A percentile compares a stretch with the other conserved stretches of the same genome.
These are phyloP conservation scores for Exophiala sp. DNA, from an alignment of 2,329 filamentous ascomycete species.

Conservation along the genomic window DNA sequence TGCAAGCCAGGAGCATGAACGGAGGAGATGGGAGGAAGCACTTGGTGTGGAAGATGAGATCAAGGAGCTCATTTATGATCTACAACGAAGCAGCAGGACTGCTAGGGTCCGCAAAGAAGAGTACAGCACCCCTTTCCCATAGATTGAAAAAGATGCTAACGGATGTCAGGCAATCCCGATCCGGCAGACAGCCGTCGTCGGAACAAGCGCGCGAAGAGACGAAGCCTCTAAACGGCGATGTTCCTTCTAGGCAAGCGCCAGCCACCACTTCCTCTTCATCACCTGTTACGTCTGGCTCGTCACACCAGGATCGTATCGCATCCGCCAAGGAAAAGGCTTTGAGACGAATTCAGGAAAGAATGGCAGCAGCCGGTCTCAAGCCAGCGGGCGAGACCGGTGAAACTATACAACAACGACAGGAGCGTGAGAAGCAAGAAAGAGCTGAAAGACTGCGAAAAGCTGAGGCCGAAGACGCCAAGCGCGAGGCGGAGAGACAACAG, in stretches of 20 bases:
- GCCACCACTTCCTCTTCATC: constrained; percentile 49
- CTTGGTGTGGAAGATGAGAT: constrained; percentile 95
- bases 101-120: constrained; percentile 62
- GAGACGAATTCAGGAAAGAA: constrained; percentile 89
- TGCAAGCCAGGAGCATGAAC: constrained; percentile 78
- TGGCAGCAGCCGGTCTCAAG: constrained; percentile 88
- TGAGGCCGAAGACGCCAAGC: constrained; percentile 85
- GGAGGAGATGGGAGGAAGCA: constrained; percentile 89
- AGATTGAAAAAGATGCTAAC: constrained; percentile 4
- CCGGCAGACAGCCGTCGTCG: constrained; percentile 48
- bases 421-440: constrained; percentile 80
- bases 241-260: constrained; percentile 37
- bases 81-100: constrained; percentile 78
- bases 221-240: constrained; percentile 45
- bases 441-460: constrained; percentile 82
- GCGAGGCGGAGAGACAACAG: constrained; percentile 80
- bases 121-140: constrained; percentile 34
- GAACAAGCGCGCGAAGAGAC: constrained; percentile 46
- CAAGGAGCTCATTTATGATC: constrained; percentile 94
- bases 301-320: constrained; percentile 85
- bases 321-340: constrained; percentile 97
- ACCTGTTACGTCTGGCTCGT: constrained; percentile 78
- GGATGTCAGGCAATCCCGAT: constrained; percentile 44
- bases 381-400: constrained; percentile 73
- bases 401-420: constrained; percentile 72